Percentiles rank a stretch among this genome's conserved stretches.
Evolutionary conservation across 1,284 basidiomycete species (phyloP).

Genomic region (Sanghuangporus weigelae): DNA sequence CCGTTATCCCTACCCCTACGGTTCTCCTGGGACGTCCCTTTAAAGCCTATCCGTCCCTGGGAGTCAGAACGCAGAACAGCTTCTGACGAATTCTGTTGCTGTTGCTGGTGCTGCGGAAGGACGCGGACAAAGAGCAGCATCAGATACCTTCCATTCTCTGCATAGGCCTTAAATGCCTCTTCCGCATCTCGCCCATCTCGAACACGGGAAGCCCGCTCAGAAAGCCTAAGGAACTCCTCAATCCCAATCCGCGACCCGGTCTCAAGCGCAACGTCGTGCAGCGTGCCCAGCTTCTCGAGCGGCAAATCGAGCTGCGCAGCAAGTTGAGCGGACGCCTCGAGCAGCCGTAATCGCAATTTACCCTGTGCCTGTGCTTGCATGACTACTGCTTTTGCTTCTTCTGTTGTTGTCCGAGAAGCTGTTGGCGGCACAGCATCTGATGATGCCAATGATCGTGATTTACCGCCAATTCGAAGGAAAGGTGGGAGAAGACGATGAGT

Average conservation of each 20-base stretch:
- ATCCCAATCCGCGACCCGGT: slow-evolving; percentile 7
- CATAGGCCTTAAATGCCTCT: not conserved
- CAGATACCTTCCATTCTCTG: not conserved
- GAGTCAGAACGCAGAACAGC: not conserved
- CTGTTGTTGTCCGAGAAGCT: too few species aligned
- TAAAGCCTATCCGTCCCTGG: not conserved
- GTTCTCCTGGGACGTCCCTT: not conserved
- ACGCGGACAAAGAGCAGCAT: slow-evolving; percentile 15
- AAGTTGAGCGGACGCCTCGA: slow-evolving; percentile 12
- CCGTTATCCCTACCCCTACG: not conserved
- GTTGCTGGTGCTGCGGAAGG: not conserved
- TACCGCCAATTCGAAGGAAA: too few species aligned
- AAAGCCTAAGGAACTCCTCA: slow-evolving; percentile 8
- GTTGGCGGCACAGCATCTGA: not conserved
- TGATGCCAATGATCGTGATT: not conserved
- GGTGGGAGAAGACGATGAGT: not conserved
- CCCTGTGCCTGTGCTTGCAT: not conserved
- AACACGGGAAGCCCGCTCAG: not conserved
- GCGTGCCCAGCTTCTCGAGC: slow-evolving; percentile 5
- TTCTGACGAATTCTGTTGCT: not conserved
- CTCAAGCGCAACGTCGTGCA: slow-evolving; percentile 10
- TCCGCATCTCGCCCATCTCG: not conserved
- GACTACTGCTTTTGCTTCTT: too few species aligned
- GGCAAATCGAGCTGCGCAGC: slow-evolving; percentile 8
- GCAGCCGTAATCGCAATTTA: slow-evolving; percentile 7